Evolutionary conservation across 2,329 filamentous ascomycete species (phyloP), one percentile per base, ranked within the genome.

Genomic region (Sclerotinia trifoliorum): DNA sequence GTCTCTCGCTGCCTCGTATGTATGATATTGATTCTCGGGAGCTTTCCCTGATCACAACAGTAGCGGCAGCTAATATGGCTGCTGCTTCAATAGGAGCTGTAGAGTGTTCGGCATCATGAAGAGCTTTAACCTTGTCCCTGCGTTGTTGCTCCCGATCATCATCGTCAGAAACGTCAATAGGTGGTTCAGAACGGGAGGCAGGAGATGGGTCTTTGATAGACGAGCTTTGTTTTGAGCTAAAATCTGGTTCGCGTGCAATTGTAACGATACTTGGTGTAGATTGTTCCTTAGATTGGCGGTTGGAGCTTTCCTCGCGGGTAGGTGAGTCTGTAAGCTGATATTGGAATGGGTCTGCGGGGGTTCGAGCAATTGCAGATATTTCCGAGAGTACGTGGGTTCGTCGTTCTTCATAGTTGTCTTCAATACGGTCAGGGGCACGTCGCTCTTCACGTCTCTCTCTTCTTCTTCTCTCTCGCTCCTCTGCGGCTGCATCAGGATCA

Each of bases 291-390:
- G 68, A 62, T 70, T 56, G 29, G 21, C 72, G 73, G 39, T 57
- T 64, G 48, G 63, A 58, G 24, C 65, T 52, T 15, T 69, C 67
- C 29, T 73, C 71, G 5, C 76, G 80, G 17, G 84, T 82, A 61
- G 79, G 77, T 69, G 85, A 85, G n/a, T 82, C 81, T 54, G 80
- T 72, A 70, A 88, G 83, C 76, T 85, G 85, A 74, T 81, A 88
- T 75, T 86, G 81, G 75, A 88, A 88, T 24, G 86, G 85, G 77
- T 89, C 83, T 32, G 61, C 10, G 77, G 74, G 19, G 24, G 46
- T 46, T 21, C 54, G 65, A 62, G 56, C 19, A 52, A 71, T 70
- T 44, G 67, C 69, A 46, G 73, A 72, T 69, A 71, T 74, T 73
- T 65, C 75, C 52, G 69, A 72, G 69, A 73, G 78, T 71, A 72